These are phyloP conservation scores for Musa beccarii DNA, from an alignment of 176 grass and related monocot genomes.

Conservation along the genomic window DNA sequence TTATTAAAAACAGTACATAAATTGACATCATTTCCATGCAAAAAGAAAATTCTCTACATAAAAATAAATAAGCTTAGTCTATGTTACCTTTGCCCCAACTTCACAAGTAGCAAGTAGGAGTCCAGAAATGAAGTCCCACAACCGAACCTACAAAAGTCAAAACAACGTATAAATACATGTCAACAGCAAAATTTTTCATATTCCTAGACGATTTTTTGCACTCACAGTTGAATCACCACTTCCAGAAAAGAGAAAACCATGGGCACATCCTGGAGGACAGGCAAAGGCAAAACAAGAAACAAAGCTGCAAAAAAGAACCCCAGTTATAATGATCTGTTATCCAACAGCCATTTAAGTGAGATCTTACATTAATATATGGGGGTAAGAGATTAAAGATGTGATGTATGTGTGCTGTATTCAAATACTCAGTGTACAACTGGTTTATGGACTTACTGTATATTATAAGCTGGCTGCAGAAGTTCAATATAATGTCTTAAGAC, in stretches of 20 bases:
- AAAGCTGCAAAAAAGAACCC: slow-evolving; percentile 43
- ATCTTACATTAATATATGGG: neutral
- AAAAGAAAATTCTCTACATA: neutral
- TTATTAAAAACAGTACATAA: neutral
- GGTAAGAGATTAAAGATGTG: neutral
- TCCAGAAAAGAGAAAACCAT: slow-evolving; percentile 70
- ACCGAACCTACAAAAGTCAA: slow-evolving; percentile 48
- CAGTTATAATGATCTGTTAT: neutral
- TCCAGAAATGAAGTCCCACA: slow-evolving; percentile 85
- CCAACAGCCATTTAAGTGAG: neutral
- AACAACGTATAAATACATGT: slow-evolving; percentile 6
- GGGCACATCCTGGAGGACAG: slow-evolving; percentile 21
- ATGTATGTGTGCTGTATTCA: neutral
- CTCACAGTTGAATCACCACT: slow-evolving; percentile 92
- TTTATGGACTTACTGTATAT: neutral
- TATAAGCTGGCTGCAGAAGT: neutral
- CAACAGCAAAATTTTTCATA: slow-evolving; percentile 7
- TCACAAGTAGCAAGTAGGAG: slow-evolving; percentile 73
- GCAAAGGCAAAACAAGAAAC: slow-evolving; percentile 81
- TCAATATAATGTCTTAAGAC: neutral
- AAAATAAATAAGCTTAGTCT: neutral
- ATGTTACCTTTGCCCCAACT: slow-evolving; percentile 49
- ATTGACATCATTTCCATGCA: too few species aligned
- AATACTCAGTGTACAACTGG: neutral
- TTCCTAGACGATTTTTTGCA: slow-evolving; percentile 18